Evolutionary conservation across 139 green algal species (phyloP).

Genomic region (Dunaliella primolecta): DNA sequence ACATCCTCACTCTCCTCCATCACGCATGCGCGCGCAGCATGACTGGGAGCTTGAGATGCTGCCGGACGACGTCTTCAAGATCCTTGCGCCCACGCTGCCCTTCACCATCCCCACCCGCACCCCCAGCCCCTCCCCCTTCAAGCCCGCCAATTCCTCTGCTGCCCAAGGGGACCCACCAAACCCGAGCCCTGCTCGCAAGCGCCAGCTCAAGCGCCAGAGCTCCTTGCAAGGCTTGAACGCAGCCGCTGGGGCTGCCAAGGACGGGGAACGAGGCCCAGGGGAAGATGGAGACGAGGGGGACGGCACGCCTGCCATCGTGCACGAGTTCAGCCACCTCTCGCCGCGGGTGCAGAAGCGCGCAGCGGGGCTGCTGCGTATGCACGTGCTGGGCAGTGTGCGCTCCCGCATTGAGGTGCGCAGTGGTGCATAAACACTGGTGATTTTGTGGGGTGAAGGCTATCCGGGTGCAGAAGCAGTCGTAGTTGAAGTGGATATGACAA

Average conservation of each 20-base stretch:
- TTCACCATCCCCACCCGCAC: conserved; percentile 5
- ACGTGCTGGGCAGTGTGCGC: conserved; percentile 66
- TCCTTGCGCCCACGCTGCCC: conserved; percentile 13
- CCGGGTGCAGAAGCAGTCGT: too few species aligned
- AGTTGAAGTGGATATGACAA: too few species aligned
- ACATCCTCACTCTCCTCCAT: too few species aligned
- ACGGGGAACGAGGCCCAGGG: background rate
- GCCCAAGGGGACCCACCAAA: background rate
- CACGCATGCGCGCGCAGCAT: background rate
- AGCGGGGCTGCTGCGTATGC: conserved; percentile 62
- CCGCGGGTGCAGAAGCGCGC: conserved; percentile 39
- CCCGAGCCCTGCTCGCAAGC: background rate
- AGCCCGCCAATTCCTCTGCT: background rate
- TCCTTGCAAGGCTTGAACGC: too few species aligned
- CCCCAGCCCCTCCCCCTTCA: background rate
- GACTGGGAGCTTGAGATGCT: conserved; percentile 38
- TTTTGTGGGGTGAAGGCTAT: too few species aligned
- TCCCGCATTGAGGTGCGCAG: conserved; percentile 53
- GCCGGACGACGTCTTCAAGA: conserved; percentile 20
- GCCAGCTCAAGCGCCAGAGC: background rate
- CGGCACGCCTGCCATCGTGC: background rate
- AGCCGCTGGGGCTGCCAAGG: too few species aligned
- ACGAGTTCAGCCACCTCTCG: conserved; percentile 39
- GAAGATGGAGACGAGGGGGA: background rate
- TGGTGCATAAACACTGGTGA: too few species aligned